Evolutionary conservation across 1,284 basidiomycete genomes (phyloP).

Genomic region (Xerocomus nothofagi): DNA sequence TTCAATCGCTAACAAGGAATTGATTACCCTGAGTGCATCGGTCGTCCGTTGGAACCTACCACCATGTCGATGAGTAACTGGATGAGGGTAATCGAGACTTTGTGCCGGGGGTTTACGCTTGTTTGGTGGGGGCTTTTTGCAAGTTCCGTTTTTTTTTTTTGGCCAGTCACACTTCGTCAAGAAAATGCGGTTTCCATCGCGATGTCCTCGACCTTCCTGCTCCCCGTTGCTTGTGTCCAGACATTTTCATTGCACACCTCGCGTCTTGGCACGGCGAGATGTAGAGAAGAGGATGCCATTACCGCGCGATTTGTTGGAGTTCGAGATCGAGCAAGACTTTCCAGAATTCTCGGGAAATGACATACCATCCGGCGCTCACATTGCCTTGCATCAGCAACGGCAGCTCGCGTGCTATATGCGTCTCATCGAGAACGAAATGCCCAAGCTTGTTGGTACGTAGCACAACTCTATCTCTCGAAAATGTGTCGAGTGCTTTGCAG

Average conservation of each 20-base stretch:
- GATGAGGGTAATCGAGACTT: constrained; percentile 10
- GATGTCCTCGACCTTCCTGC: constrained; percentile 13
- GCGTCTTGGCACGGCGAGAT: constrained; percentile 21
- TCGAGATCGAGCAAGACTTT: constrained; percentile 31
- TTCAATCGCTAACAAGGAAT: constrained; percentile 45
- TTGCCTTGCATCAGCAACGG: constrained; percentile 68
- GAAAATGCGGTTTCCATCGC: constrained; percentile 22
- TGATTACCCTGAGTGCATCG: background rate
- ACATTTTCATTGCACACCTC: constrained; percentile 24
- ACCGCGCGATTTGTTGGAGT: constrained; percentile 32
- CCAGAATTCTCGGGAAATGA: constrained; percentile 55
- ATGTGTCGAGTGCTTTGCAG: constrained; percentile 40
- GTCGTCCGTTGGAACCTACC: constrained; percentile 33
- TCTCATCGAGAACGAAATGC: constrained; percentile 83
- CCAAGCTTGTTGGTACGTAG: constrained; percentile 73
- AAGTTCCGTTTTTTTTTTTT: background rate
- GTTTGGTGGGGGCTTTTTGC: constrained; percentile 21
- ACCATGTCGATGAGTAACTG: constrained; percentile 38
- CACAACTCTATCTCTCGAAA: constrained; percentile 3
- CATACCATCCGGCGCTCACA: constrained; percentile 64
- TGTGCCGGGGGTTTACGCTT: constrained; percentile 33
- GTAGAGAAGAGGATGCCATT: constrained; percentile 32
- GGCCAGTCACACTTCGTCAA: background rate
- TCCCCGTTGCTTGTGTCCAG: constrained; percentile 13
- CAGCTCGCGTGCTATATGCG: constrained; percentile 72